phyloP scores from a whole-genome alignment of 176 grass and related monocot genomes.

The Lolium perenne region DNA sequence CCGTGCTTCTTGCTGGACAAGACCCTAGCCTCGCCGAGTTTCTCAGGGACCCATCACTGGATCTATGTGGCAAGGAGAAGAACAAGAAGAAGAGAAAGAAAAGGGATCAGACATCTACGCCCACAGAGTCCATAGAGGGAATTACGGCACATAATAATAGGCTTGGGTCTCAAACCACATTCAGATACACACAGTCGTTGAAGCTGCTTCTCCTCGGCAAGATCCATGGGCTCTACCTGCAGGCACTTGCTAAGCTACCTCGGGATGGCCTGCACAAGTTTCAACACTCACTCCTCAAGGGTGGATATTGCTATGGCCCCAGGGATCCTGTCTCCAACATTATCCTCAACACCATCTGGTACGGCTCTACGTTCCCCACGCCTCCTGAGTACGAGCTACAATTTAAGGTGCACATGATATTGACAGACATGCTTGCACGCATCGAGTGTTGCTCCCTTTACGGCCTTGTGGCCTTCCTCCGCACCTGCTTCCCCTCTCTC shows the following conservation, averaged over 20 bases:
- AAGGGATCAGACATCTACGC: not conserved
- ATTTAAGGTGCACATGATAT: conserved; percentile 9
- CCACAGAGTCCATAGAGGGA: not conserved
- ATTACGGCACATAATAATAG: not conserved
- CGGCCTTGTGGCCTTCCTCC: not conserved
- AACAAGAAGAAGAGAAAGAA: not conserved
- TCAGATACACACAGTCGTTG: not conserved
- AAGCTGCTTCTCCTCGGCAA: conserved; percentile 12
- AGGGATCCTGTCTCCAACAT: conserved; percentile 18
- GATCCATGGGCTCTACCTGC: not conserved
- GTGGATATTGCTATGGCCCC: not conserved
- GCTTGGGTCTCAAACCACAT: not conserved
- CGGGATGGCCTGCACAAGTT: not conserved
- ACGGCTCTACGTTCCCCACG: not conserved
- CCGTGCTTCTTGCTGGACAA: not conserved
- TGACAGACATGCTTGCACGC: not conserved
- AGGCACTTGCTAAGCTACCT: not conserved
- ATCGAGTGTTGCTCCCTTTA: not conserved
- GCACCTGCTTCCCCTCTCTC: not conserved
- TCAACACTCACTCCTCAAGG: not conserved
- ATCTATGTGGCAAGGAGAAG: not conserved
- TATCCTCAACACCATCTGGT: conserved; percentile 29
- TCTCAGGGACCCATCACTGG: not conserved
- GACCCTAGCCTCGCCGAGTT: not conserved
- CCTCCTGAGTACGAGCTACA: not conserved